Base-by-base conservation (phyloP, 345 rosid species). In the Corchorus capsularis region DNA sequence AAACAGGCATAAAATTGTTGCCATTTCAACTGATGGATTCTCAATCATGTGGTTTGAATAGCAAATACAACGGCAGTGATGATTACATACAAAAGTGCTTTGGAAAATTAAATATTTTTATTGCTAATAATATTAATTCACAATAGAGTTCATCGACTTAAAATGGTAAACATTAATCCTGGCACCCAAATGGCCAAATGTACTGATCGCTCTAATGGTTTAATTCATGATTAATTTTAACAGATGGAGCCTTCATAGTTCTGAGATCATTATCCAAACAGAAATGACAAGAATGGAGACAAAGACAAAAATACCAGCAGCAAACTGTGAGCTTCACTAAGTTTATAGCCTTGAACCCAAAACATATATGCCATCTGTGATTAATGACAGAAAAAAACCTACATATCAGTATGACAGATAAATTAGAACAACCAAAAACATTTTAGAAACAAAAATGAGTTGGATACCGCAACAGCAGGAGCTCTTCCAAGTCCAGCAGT, bases 401-500 rank as follows among this genome's bases (percentile, higher is more conserved):
- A 69, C 8, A 57, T 41, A 63, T 13, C 22, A 60, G 6, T 13
- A 53, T 43, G 43, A 41, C n/a, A 63, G 34, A 55, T 55, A 22
- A 20, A 67, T 67, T 75, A 19, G 3, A 53, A 54, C 13, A 53
- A 53, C 22, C 22, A 16, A 32, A 19, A 63, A 73, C 17, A 50
- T 63, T 74, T 63, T 47, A 55, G 50, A 77, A 65, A 65, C 17
- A 15, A 74, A 65, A 82, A 34, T 75, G 66, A 53, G 49, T 63
- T 80, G 71, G 86, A 83, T 92, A 93, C 99, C 87, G 92, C 92
- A 80, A 81, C 88, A 75, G 92, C 97, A 80, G 99, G 98, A 77
- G 99, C 99, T 84, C 99, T 86, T 85, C 99, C 99, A 41, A 96
- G 83, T 72, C 99, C 98, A 68, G 99, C 99, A 59, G 99, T 96